Evolutionary conservation across 2,329 filamentous ascomycete genomes (phyloP).

Genomic region (Fusarium sp.): DNA sequence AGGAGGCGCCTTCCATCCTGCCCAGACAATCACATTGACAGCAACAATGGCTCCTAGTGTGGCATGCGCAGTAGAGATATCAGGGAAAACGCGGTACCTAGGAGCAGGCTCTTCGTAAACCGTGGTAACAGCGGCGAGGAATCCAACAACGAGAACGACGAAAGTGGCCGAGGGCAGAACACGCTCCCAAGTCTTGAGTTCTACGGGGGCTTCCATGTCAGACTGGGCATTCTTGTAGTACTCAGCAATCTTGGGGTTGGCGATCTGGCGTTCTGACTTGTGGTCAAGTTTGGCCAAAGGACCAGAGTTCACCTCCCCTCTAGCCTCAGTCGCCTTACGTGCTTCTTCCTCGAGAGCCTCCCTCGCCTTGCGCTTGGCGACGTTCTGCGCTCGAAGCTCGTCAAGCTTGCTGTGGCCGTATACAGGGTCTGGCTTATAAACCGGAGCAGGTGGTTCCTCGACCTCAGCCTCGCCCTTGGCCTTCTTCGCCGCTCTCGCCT

Average conservation of each 20-base stretch:
- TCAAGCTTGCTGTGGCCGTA: constrained; percentile 72
- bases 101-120: constrained; percentile 68
- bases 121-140: constrained; percentile 59
- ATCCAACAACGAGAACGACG: constrained; percentile 60
- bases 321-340: constrained; percentile 57
- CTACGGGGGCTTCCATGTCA: constrained; percentile 64
- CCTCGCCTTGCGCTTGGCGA: constrained; percentile 63
- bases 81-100: constrained; percentile 68
- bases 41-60: constrained; percentile 73
- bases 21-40: constrained; percentile 69
- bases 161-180: constrained; percentile 67
- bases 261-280: constrained; percentile 54
- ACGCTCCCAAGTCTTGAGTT: constrained; percentile 64
- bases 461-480: constrained; percentile 41
- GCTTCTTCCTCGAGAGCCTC: constrained; percentile 60
- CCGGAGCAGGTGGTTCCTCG: constrained; percentile 25
- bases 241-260: constrained; percentile 55
- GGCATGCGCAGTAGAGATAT: constrained; percentile 71
- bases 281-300: constrained; percentile 58
- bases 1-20: constrained; percentile 73
- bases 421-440: constrained; percentile 59
- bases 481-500: constrained; percentile 36
- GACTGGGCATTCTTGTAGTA: constrained; percentile 63
- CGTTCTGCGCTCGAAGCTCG: constrained; percentile 66
- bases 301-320: constrained; percentile 54